A percentile compares a stretch with the other conserved stretches of the same genome.
phyloP scores from a whole-genome alignment of 1,139 yeast genomes.

The Saccharomyces hybrid region DNA sequence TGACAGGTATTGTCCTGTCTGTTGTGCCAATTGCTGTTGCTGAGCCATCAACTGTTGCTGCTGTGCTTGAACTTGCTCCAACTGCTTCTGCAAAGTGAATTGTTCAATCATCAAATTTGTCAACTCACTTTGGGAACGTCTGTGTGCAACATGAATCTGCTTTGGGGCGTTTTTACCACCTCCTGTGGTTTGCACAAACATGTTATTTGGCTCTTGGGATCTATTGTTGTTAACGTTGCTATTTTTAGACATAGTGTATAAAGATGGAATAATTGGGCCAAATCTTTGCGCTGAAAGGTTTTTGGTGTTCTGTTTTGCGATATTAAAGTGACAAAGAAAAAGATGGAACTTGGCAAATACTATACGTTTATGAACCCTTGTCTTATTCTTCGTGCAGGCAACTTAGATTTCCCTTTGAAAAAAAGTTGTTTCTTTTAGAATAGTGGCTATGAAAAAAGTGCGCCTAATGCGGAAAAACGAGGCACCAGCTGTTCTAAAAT shows the following conservation, averaged over 20 bases:
- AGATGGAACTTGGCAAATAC: background rate
- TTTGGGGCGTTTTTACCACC: slow-evolving; percentile 39
- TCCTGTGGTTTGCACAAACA: slow-evolving; percentile 31
- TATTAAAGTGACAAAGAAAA: background rate
- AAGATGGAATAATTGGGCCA: background rate
- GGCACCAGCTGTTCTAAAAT: slow-evolving; percentile 1
- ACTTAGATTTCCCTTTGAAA: background rate
- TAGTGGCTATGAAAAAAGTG: background rate
- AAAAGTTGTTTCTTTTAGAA: background rate
- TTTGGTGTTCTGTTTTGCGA: background rate
- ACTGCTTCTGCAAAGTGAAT: slow-evolving; percentile 83
- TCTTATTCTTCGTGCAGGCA: background rate
- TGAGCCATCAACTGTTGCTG: slow-evolving; percentile 75
- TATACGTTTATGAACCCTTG: background rate
- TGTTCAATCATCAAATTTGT: slow-evolving; percentile 95
- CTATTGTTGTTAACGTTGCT: slow-evolving; percentile 12
- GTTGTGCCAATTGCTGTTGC: slow-evolving; percentile 46
- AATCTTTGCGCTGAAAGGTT: background rate
- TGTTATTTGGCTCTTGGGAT: slow-evolving; percentile 6
- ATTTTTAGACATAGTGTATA: slow-evolving; percentile 11
- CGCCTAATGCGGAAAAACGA: background rate
- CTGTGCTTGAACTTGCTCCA: slow-evolving; percentile 85
- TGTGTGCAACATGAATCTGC: slow-evolving; percentile 80
- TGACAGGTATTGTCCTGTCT: slow-evolving; percentile 21
- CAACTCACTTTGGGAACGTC: slow-evolving; percentile 89